These are phyloP conservation scores for Lipomyces spencermartinsiae DNA, from an alignment of 805 yeast species.

Conservation along the genomic window DNA sequence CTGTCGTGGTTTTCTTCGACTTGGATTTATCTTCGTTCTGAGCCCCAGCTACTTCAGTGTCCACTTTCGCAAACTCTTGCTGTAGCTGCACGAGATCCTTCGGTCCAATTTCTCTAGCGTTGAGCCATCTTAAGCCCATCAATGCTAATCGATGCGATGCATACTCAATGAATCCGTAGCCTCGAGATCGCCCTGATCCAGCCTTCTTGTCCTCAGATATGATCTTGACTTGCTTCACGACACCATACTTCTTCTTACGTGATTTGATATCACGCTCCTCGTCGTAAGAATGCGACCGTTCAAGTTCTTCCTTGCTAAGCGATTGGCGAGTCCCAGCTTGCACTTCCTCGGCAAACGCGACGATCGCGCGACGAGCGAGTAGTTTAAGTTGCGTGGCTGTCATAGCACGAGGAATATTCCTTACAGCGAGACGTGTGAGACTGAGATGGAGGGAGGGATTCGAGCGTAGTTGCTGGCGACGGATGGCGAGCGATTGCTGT, in stretches of 20 bases:
- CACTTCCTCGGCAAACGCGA: conserved; percentile 90
- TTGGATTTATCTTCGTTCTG: conserved; percentile 35
- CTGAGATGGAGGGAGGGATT: conserved; percentile 92
- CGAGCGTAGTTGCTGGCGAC: conserved; percentile 88
- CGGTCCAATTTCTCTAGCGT: conserved; percentile 79
- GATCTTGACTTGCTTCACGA: conserved; percentile 91
- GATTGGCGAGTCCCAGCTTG: conserved; percentile 77
- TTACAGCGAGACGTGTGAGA: conserved; percentile 91
- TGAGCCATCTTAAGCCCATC: conserved; percentile 96
- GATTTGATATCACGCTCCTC: conserved; percentile 58
- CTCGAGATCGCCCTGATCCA: conserved; percentile 93
- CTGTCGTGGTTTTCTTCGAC: conserved; percentile 21
- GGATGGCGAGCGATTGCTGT: conserved; percentile 81
- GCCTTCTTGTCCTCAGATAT: conserved; percentile 90
- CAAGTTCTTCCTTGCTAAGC: conserved; percentile 84
- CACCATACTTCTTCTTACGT: conserved; percentile 80
- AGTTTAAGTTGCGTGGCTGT: conserved; percentile 87
- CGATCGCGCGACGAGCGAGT: conserved; percentile 91
- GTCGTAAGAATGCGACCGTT: conserved; percentile 76
- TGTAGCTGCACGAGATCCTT: conserved; percentile 26
- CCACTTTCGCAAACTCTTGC: conserved; percentile 52
- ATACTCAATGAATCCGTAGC: conserved; percentile 93
- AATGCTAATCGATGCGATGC: conserved; percentile 91
- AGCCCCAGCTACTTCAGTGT: conserved; percentile 37
- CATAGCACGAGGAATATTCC: conserved; percentile 94